phyloP scores from a whole-genome alignment of 2,329 filamentous ascomycete genomes.

The Aphanocladium album region DNA sequence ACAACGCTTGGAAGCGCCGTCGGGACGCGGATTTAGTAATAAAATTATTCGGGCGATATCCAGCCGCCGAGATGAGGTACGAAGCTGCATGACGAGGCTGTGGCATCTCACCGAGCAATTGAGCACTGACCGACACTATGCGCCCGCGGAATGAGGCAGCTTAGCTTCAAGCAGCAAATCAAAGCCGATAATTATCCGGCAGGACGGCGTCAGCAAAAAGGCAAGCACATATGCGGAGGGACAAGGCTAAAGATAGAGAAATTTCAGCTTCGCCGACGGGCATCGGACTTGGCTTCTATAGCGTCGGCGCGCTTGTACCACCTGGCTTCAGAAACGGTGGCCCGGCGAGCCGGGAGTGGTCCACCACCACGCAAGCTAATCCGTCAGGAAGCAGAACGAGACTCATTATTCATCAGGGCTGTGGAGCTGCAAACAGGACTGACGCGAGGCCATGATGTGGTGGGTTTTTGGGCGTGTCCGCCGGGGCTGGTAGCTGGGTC shows the following conservation, averaged over 20 bases:
- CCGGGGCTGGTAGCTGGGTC: background rate
- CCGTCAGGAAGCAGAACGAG: background rate
- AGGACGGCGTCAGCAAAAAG: background rate
- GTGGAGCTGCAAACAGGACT: background rate
- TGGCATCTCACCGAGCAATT: background rate
- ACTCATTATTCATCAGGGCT: background rate
- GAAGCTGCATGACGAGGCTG: background rate
- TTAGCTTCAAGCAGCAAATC: background rate
- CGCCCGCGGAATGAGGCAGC: background rate
- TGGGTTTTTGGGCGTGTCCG: background rate
- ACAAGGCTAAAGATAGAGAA: background rate
- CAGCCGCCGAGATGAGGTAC: background rate
- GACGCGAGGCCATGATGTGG: background rate
- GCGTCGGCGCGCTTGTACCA: background rate
- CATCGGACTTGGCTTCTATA: background rate
- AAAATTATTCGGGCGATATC: background rate
- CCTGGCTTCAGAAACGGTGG: background rate
- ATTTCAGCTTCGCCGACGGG: background rate
- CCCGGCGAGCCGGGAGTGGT: background rate
- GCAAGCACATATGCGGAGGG: background rate
- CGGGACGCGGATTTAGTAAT: background rate
- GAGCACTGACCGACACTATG: background rate
- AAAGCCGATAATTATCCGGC: no score
- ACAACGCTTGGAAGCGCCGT: background rate
- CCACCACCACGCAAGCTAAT: background rate